Evolutionary conservation across 345 rosid species (phyloP), one percentile per base, ranked within the genome.

Genomic region (Nasturtium officinale): DNA sequence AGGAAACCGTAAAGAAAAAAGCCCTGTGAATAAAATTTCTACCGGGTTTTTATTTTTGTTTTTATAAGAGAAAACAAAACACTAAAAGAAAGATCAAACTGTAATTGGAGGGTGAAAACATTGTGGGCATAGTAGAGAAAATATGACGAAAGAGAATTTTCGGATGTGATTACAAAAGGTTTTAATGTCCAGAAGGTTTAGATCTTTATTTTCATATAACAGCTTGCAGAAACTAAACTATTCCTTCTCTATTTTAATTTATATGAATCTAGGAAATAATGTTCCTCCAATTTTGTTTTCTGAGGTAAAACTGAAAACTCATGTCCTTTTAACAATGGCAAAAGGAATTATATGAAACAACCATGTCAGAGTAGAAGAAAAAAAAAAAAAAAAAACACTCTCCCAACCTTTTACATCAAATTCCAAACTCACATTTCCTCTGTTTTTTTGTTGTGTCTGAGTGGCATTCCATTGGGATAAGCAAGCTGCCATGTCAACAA

Each of bases 401-500:
- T 38, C 15, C 15, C 5, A 33, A 33, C 38, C 10, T 33, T 33
- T 42, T 5, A 5, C 32, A 3, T 38, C 5, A 40, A 4, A 40
- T 40, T 40, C 7, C 5, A 38, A 40, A 40, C 16, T 40, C 46
- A 13, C 16, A 40, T 13, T 6, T 5, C 33, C 17, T 52, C 56
- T 52, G 9, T 23, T 23, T 23, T 50, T 21, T 50, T 38, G 12
- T 38, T 37, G 42, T 11, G 9, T 25, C 17, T 13, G 30, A 11
- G 56, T 0, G n/a, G 30, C 30, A 50, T 52, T 23, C 88, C 86
- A 3, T 79, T 68, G 2, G 89, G 87, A 68, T 85, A 76, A n/a
- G 86, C 87, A 7, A 89, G 85, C 83, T 89, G 92, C 90, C 97
- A 89, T 40, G 84, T 84, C 0, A 85, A 61, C 26, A 85, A 53